phyloP scores from a whole-genome alignment of 2,329 filamentous ascomycete species.

The Ustulina deusta region DNA sequence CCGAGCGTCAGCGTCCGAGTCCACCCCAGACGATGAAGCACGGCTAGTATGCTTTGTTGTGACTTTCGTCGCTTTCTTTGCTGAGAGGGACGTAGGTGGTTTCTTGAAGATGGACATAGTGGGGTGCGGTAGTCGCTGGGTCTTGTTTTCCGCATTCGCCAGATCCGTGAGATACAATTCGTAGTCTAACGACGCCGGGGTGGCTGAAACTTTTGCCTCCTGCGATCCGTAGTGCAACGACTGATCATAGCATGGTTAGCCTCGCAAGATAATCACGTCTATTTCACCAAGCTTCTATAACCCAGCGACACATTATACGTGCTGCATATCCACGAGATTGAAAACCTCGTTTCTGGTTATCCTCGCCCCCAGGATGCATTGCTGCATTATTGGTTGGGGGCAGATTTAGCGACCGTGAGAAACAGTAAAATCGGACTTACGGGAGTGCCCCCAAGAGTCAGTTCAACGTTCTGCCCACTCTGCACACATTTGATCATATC shows the following conservation, averaged over 20 bases:
- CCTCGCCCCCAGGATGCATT: constrained; percentile 5
- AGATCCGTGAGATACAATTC: constrained; percentile 69
- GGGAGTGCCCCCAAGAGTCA: constrained; percentile 68
- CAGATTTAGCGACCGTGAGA: constrained; percentile 32
- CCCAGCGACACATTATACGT: background rate
- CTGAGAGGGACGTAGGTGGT: constrained; percentile 44
- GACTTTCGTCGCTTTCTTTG: constrained; percentile 49
- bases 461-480: constrained; percentile 66
- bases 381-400: constrained; percentile 32
- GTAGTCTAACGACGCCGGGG: constrained; percentile 61
- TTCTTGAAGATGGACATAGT: constrained; percentile 64
- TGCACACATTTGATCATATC: constrained; percentile 71
- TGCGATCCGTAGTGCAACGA: constrained; percentile 66
- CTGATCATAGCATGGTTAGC: constrained; percentile 52
- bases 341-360: background rate
- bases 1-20: constrained; percentile 52
- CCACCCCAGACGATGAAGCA: constrained; percentile 56
- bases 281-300: background rate
- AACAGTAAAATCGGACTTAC: constrained; percentile 60
- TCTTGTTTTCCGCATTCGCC: constrained; percentile 60
- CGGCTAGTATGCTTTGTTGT: constrained; percentile 49
- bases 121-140: constrained; percentile 62
- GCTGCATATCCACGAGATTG: background rate
- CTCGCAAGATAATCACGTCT: constrained; percentile 4
- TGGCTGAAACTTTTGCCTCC: constrained; percentile 60